Evolutionary conservation across 2,329 filamentous ascomycete species (phyloP), one percentile per base, ranked within the genome.

Genomic region (Westerdykella aurantiaca): DNA sequence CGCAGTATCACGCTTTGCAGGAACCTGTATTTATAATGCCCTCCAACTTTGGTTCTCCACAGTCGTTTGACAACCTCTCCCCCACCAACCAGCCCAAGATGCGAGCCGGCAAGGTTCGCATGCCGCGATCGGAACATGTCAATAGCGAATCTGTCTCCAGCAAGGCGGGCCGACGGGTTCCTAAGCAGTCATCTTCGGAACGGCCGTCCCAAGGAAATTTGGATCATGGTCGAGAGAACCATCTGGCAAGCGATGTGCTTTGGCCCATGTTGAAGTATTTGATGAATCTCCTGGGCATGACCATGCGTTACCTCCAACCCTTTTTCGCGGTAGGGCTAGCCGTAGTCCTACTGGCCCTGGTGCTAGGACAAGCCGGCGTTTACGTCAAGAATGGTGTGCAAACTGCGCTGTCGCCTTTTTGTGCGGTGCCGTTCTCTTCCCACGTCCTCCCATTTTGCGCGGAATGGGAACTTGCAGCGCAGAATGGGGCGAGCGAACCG

Each of bases 361-460:
- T 76, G 16, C 62, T 29, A 41, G 52, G 51, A 5, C 22, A 34
- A 34, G 37, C 12, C 4, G 50, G 80, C 39, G 77, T 83, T 33
- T 68, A 86, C 17, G 71, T 77, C 2, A 76, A 79, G 37, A 84
- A 81, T 57, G 76, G 84, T 58, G 63, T 85, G 23, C 81, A 79
- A 13, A 73, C 73, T 38, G 83, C 80, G 2, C 64, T 90, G 2
- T 81, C 82, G 1, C 85, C 86, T 0, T 53, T 90, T 16, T 90
- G 86, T 58, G 75, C 78, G 16, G 69, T 91, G 2, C 86, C 86
- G 0, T 83, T 83, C 25, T 74, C 71, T 2, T 78, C 79, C 1
- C 69, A 78, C 25, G 60, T 88, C 5, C 69, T 88, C 1, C 77
- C 84, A 0, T 85, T 87, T 54, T 90, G 86, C 51, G 46, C 60